These are phyloP conservation scores for Corchorus olitorius DNA, from an alignment of 345 rosid species.

Conservation along the genomic window DNA sequence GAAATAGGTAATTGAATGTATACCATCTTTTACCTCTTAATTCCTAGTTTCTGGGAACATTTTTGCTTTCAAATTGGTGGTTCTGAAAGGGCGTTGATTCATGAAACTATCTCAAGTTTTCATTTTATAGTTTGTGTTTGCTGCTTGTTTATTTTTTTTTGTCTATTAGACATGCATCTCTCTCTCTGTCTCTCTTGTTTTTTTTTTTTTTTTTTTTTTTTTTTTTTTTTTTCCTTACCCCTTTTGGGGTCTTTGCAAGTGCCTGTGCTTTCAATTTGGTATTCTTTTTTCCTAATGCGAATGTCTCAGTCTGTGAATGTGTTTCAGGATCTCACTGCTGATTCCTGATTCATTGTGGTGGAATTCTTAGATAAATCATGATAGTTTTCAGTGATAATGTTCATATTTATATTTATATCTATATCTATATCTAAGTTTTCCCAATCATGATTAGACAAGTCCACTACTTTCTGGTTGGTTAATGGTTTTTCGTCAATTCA, in stretches of 20 bases:
- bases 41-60: background rate
- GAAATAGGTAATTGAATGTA: conserved; percentile 1
- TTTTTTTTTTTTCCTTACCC: too few species aligned
- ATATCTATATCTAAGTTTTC: too few species aligned
- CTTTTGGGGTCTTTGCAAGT: too few species aligned
- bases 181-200: too few species aligned
- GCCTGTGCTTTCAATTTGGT: background rate
- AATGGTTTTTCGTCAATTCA: background rate
- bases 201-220: too few species aligned
- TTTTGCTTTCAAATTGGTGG: background rate
- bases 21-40: background rate
- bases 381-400: background rate
- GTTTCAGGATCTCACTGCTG: background rate
- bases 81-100: background rate
- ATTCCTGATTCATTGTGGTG: conserved; percentile 1
- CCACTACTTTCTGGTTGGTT: background rate
- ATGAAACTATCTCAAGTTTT: background rate
- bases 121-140: background rate
- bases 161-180: too few species aligned
- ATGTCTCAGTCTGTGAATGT: background rate
- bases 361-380: background rate
- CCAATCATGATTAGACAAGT: background rate
- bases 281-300: background rate
- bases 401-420: background rate
- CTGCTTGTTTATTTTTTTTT: too few species aligned